Evolutionary conservation across 2,329 filamentous ascomycete genomes (phyloP).

Genomic region (Penicillium sp.): DNA sequence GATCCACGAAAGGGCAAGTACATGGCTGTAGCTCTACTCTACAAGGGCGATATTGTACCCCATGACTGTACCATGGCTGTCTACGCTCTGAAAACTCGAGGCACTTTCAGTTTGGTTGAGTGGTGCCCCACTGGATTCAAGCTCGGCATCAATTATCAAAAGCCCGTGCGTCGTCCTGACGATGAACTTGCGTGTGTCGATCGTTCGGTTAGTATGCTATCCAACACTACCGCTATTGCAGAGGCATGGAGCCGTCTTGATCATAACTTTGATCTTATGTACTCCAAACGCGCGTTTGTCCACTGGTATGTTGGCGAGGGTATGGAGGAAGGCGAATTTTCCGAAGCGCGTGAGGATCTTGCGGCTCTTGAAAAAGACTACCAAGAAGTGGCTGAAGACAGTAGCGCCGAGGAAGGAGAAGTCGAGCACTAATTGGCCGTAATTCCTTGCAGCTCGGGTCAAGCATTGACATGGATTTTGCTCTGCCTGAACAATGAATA

Average conservation of each 20-base stretch:
- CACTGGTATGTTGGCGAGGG: constrained; percentile 80
- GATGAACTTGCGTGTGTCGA: constrained; percentile 56
- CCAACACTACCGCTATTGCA: constrained; percentile 66
- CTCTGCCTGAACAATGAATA: neutral
- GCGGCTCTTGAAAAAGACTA: constrained; percentile 85
- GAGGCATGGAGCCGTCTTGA: constrained; percentile 65
- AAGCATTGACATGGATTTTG: neutral
- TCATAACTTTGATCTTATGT: constrained; percentile 70
- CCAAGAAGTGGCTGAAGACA: constrained; percentile 68
- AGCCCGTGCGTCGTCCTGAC: constrained; percentile 53
- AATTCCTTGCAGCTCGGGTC: neutral
- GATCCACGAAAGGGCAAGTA: constrained; percentile 67
- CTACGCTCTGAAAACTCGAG: constrained; percentile 59
- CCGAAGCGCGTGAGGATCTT: constrained; percentile 80
- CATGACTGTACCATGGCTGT: constrained; percentile 61
- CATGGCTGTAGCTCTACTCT: constrained; percentile 66
- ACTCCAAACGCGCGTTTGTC: constrained; percentile 68
- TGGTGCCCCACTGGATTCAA: constrained; percentile 71
- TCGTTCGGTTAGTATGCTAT: constrained; percentile 61
- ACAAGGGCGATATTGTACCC: constrained; percentile 65
- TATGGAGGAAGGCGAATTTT: constrained; percentile 91
- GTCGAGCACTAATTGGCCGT: neutral
- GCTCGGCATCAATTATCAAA: constrained; percentile 66
- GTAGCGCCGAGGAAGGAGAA: neutral
- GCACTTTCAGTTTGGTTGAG: constrained; percentile 65